Conservation (phyloP, 768 basidiomycete species). For the Suillus fuscotomentosus region DNA sequence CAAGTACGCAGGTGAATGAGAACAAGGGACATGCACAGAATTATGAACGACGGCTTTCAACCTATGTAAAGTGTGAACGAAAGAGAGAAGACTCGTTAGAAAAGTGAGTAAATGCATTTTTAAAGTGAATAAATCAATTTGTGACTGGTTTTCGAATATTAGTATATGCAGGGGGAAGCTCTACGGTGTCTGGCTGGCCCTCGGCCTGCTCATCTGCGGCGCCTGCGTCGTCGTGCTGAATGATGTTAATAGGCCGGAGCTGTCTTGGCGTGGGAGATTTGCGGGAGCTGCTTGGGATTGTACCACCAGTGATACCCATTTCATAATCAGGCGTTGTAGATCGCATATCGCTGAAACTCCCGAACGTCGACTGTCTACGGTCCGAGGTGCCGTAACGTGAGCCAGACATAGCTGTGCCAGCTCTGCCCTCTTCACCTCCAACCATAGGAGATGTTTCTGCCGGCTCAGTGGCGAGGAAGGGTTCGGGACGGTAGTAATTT, state of each 20-base stretch:
- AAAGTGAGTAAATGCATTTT: background rate
- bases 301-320: constrained; percentile 12
- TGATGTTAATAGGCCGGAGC: constrained; percentile 72
- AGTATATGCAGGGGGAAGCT: constrained; percentile 83
- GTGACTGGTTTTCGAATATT: constrained; percentile 39
- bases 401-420: constrained; percentile 15
- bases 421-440: constrained; percentile 27
- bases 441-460: constrained; percentile 42
- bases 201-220: constrained; percentile 39
- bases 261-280: constrained; percentile 43
- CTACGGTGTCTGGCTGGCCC: constrained; percentile 64
- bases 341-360: constrained; percentile 35
- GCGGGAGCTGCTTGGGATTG: constrained; percentile 26
- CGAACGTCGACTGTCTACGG: constrained; percentile 24
- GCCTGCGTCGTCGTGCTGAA: constrained; percentile 86
- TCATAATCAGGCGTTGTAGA: constrained; percentile 47
- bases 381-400: constrained; percentile 27
- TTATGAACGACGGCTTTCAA: background rate
- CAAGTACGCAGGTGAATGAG: background rate
- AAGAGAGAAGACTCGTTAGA: background rate
- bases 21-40: background rate
- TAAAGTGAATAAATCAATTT: background rate
- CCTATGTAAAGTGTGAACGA: background rate
- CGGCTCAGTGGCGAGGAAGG: constrained; percentile 69
- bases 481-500: constrained; percentile 73